Evolutionary conservation across 2,329 filamentous ascomycete genomes (phyloP).

Genomic region (Graphilbum fragrans): DNA sequence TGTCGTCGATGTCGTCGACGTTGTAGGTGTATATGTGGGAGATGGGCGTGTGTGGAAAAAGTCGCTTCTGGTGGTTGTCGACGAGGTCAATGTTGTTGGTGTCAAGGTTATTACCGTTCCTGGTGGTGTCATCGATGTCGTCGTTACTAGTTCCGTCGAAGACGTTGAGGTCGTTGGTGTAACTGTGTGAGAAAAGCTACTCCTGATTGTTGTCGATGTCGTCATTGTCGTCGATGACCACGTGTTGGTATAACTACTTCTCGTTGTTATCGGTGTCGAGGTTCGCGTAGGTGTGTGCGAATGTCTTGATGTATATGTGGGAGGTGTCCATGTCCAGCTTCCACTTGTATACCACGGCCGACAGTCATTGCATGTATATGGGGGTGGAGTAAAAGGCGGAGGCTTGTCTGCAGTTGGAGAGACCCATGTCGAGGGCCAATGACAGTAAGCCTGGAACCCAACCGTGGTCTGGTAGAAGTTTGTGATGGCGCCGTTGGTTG

Average conservation of each 20-base stretch:
- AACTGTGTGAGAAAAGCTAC: too few relatives aligned
- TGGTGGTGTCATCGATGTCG: too few relatives aligned
- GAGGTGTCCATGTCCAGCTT: conserved; percentile 5
- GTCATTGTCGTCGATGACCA: background rate
- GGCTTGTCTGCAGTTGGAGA: conserved; percentile 4
- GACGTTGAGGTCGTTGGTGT: too few relatives aligned
- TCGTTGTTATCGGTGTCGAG: background rate
- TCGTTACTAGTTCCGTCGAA: background rate
- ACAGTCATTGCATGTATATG: conserved; percentile 1
- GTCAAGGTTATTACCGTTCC: too few relatives aligned
- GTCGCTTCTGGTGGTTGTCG: background rate
- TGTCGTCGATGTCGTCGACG: background rate
- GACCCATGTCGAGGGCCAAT: conserved; percentile 7
- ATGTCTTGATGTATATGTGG: background rate
- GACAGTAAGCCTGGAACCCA: conserved; percentile 9
- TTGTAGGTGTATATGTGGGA: too few relatives aligned
- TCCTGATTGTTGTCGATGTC: background rate
- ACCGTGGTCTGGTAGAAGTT: conserved; percentile 10
- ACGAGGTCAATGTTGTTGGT: too few relatives aligned
- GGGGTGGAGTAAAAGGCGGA: conserved; percentile 4
- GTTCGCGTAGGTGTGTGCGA: background rate
- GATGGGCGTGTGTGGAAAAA: too few relatives aligned
- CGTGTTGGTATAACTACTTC: too few relatives aligned
- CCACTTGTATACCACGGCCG: conserved; percentile 8
- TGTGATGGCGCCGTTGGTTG: conserved; percentile 9